phyloP scores from a whole-genome alignment of 2,329 filamentous ascomycete species.

The Colletotrichum sp. region DNA sequence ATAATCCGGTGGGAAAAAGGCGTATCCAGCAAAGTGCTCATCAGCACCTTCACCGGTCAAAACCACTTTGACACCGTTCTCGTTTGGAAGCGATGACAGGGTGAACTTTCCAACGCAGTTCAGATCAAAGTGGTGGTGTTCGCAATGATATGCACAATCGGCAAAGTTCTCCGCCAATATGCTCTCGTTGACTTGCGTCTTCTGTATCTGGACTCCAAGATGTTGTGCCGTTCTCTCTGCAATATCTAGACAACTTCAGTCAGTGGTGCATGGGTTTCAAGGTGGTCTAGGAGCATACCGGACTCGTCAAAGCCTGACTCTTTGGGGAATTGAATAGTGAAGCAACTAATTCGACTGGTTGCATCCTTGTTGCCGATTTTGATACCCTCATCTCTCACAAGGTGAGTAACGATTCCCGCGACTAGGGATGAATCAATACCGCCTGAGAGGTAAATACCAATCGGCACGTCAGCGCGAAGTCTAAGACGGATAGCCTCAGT shows the following conservation, averaged over 20 bases:
- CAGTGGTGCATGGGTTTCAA: too few relatives aligned
- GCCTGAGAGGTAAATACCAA: conserved; percentile 61
- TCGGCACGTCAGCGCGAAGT: conserved; percentile 60
- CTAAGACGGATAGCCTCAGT: conserved; percentile 56
- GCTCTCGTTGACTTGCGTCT: conserved; percentile 28
- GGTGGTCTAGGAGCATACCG: too few relatives aligned
- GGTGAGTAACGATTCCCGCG: conserved; percentile 59
- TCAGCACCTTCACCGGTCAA: conserved; percentile 58
- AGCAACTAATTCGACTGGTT: conserved; percentile 35
- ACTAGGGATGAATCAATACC: conserved; percentile 63
- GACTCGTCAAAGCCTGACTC: conserved; percentile 52
- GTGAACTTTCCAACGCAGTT: conserved; percentile 57
- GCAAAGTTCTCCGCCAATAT: conserved; percentile 31
- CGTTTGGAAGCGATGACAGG: conserved; percentile 47
- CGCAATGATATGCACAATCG: conserved; percentile 32
- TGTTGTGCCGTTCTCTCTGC: conserved; percentile 25
- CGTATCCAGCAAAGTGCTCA: conserved; percentile 60
- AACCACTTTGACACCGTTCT: conserved; percentile 57
- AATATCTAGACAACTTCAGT: too few relatives aligned
- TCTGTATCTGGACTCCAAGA: conserved; percentile 32
- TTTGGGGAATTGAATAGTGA: conserved; percentile 57
- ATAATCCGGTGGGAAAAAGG: conserved; percentile 48
- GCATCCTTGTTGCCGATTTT: conserved; percentile 44
- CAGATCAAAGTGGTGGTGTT: conserved; percentile 46
- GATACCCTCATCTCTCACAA: conserved; percentile 50